Conservation (phyloP, 257 asterid genomes). For the Solanum appendiculatum region DNA sequence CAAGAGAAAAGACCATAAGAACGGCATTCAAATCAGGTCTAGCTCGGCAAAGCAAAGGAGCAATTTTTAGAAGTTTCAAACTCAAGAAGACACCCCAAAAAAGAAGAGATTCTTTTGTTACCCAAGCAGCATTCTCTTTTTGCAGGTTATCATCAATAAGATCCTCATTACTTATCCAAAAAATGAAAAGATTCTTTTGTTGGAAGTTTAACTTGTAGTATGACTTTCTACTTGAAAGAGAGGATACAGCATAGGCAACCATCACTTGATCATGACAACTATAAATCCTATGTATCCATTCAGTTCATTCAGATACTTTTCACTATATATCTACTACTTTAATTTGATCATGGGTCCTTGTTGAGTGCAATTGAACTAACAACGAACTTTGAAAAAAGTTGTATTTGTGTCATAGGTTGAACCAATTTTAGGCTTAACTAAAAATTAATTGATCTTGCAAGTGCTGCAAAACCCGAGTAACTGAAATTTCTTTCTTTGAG, state of each 20-base stretch:
- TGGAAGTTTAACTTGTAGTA: not conserved
- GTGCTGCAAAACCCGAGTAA: not conserved
- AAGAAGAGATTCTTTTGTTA: not conserved
- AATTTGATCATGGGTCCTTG: not conserved
- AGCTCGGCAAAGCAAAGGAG: not conserved
- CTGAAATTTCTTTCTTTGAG: not conserved
- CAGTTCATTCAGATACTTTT: not conserved
- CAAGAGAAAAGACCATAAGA: not conserved
- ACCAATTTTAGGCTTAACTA: not conserved
- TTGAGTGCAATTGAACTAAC: not conserved
- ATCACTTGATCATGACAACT: not conserved
- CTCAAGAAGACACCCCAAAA: not conserved
- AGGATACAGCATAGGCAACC: not conserved
- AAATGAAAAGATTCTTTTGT: not conserved
- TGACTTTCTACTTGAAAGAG: not conserved
- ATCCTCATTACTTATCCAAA: not conserved
- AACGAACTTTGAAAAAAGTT: not conserved
- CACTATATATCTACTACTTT: not conserved
- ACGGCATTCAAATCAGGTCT: not conserved
- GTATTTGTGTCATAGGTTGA: not conserved
- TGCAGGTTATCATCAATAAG: not conserved
- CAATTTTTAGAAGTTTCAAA: not conserved
- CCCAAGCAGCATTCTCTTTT: not conserved
- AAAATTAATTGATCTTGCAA: not conserved
- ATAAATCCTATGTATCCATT: not conserved